Base-by-base conservation (phyloP, 495 filamentous ascomycete species). In the Daldinia vernicosa region DNA sequence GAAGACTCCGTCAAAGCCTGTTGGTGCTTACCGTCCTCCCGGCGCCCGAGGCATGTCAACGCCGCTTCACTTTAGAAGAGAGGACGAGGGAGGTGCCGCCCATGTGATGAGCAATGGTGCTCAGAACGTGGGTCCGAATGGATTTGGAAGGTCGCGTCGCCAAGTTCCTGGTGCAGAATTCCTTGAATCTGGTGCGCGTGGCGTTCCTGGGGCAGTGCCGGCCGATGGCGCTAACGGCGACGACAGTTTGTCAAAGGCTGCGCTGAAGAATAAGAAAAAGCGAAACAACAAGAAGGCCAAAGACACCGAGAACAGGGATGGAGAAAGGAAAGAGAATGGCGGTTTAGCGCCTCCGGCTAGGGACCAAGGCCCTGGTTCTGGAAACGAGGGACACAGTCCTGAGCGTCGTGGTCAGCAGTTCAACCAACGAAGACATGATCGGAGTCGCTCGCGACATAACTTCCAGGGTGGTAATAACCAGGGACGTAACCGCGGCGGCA, bases 231-330 rank as follows among this genome's bases (percentile, higher is more conserved):
- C 89, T 32, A 89, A 90, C 32, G 88, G 85, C 24, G 85, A 91
- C 55, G 92, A 91, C 65, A 90, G 84, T 68, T 80, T 96, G 45
- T 94, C 92, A 67, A 97, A 94, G 80, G 86, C 93, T 15, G 95
- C 94, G 0, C 81, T 94, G 58, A 97, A 98, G 84, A 99, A 98
- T 83, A 98, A 98, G 89, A 98, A 98, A 87, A 99, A 99, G 87
- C 87, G 95, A 37, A 93, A 97, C 76, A 94, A 93, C 60, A 97
- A 96, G 85, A 98, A 98, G 80, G 88, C 89, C 28, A 95, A 94
- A 78, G 92, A 94, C 28, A 86, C 85, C 6, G 91, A 80, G 69
- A 78, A 68, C 57, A 78, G 32, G 64, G 78, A 72, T 32, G 81
- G 76, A 54, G 72, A 65, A n/a, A 63, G 52, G 37, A 47, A 5